Evolutionary conservation across 352 stramenopile species (phyloP).

Genomic region (Globisporangium recalcitrans): DNA sequence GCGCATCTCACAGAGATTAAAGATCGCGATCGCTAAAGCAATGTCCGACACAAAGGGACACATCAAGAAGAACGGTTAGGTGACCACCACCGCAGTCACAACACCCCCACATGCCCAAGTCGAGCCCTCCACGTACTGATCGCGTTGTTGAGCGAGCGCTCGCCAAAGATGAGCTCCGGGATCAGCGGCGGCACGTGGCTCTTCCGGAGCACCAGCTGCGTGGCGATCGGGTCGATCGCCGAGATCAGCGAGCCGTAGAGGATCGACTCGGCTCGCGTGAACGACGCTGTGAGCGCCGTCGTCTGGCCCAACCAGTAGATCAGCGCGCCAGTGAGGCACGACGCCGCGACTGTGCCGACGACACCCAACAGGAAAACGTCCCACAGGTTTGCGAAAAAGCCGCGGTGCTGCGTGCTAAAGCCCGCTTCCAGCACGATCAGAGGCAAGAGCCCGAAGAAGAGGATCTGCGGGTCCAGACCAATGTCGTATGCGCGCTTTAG

Average conservation of each 20-base stretch:
- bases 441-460: slow-evolving; percentile 57
- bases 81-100: background rate
- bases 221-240: slow-evolving; percentile 90
- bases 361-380: slow-evolving; percentile 42
- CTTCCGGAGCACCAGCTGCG: slow-evolving; percentile 89
- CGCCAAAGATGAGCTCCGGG: slow-evolving; percentile 93
- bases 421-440: slow-evolving; percentile 64
- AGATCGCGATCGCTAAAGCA: slow-evolving; percentile 68
- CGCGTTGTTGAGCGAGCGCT: slow-evolving; percentile 90
- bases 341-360: slow-evolving; percentile 41
- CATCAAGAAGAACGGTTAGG: no score
- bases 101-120: background rate
- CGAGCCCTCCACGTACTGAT: slow-evolving; percentile 26
- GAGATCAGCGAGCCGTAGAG: slow-evolving; percentile 90
- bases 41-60: background rate
- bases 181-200: slow-evolving; percentile 63
- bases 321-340: slow-evolving; percentile 43
- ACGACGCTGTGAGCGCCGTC: slow-evolving; percentile 40
- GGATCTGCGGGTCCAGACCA: slow-evolving; percentile 51
- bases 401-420: slow-evolving; percentile 61
- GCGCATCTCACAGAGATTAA: slow-evolving; percentile 51
- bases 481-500: slow-evolving; percentile 33
- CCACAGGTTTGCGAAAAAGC: slow-evolving; percentile 51
- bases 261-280: slow-evolving; percentile 80
- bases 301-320: slow-evolving; percentile 40